A percentile compares a stretch with the other conserved stretches of the same genome.
Conservation (phyloP, 257 asterid genomes). For the Solanum paucissectum region DNA sequence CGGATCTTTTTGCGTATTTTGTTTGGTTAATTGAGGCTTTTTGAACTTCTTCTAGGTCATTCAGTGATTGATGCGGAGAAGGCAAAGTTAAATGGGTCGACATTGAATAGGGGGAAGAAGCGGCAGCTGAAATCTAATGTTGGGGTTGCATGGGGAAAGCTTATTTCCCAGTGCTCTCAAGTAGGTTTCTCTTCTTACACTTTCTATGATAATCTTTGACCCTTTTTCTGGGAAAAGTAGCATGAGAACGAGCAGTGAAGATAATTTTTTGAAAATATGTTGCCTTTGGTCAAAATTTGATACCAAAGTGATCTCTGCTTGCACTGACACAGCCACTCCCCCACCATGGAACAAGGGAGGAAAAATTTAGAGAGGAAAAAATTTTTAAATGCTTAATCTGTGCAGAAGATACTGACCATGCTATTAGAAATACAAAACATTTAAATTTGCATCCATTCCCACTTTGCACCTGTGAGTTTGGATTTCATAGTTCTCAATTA, state of each 20-base stretch:
- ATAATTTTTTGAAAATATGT: neutral
- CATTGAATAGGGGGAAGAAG: constrained; percentile 33
- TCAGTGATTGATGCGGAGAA: constrained; percentile 29
- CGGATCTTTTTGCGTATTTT: neutral
- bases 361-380: neutral
- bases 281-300: neutral
- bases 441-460: neutral
- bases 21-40: neutral
- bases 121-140: constrained; percentile 36
- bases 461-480: neutral
- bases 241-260: neutral
- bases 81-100: constrained; percentile 23
- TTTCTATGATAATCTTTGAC: neutral
- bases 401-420: neutral
- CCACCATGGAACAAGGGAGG: neutral
- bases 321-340: neutral
- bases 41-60: constrained; percentile 19
- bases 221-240: neutral
- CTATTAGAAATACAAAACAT: neutral
- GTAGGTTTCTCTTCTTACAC: constrained; percentile 19
- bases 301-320: neutral
- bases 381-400: neutral
- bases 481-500: neutral
- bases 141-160: constrained; percentile 83
- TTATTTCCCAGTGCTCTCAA: constrained; percentile 65